These are phyloP conservation scores for Rhodomyrtus psidioides DNA, from an alignment of 441 rosid genomes.

Conservation along the genomic window DNA sequence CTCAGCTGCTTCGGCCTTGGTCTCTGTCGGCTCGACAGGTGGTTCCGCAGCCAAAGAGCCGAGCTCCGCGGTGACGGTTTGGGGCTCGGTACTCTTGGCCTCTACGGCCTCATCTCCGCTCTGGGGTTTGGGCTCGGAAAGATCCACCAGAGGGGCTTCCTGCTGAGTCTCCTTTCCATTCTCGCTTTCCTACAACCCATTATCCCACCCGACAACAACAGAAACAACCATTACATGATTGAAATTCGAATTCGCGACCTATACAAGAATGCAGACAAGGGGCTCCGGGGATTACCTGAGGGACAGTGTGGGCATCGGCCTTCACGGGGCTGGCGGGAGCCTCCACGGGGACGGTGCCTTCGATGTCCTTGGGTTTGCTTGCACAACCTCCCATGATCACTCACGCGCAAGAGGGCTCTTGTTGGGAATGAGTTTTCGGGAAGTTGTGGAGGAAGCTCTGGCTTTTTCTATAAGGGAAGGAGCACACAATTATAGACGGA, in stretches of 20 bases:
- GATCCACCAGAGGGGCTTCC: not conserved
- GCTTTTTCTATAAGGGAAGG: not conserved
- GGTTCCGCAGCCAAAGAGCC: not conserved
- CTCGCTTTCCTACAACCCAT: not conserved
- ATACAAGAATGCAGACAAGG: not conserved
- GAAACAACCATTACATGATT: not conserved
- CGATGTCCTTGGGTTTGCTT: not conserved
- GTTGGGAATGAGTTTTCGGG: not conserved
- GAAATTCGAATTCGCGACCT: not conserved
- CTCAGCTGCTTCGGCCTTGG: not conserved
- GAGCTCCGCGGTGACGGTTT: not conserved
- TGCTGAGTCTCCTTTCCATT: not conserved
- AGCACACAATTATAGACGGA: not conserved
- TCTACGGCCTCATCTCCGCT: not conserved
- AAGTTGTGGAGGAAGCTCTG: not conserved
- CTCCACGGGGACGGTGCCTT: not conserved
- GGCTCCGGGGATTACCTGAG: not conserved
- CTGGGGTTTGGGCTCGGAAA: not conserved
- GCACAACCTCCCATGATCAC: conserved; percentile 1
- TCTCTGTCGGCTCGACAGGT: not conserved
- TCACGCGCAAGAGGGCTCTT: not conserved
- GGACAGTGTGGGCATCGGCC: not conserved
- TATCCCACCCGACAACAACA: not conserved
- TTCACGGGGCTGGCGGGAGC: not conserved
- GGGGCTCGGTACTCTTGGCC: not conserved